Evolutionary conservation across 495 filamentous ascomycete species (phyloP).

Genomic region (Thermochaetoides thermophila): DNA sequence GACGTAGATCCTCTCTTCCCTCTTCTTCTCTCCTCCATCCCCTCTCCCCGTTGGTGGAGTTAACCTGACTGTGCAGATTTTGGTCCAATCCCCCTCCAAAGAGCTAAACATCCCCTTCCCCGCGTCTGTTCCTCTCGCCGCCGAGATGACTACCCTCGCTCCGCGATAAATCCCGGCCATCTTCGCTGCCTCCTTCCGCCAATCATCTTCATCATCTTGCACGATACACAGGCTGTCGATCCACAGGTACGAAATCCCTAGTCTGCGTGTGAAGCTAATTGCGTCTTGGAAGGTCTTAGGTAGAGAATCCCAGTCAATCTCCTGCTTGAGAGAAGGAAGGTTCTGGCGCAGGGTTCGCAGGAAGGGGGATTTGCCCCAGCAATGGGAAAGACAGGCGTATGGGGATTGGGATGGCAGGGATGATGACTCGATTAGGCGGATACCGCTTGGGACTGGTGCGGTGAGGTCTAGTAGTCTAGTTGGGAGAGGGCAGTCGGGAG

Average conservation of each 20-base stretch:
- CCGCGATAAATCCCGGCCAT: conserved; percentile 7
- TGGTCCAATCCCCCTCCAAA: background rate
- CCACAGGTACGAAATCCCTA: conserved; percentile 24
- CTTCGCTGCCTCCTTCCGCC: conserved; percentile 5
- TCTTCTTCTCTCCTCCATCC: too few relatives aligned
- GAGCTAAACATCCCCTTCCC: conserved; percentile 2
- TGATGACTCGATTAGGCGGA: conserved; percentile 5
- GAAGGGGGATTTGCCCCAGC: conserved; percentile 3
- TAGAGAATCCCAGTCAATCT: conserved; percentile 1
- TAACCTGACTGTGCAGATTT: too few relatives aligned
- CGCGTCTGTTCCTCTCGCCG: background rate
- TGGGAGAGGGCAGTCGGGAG: background rate
- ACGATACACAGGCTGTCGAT: conserved; percentile 24
- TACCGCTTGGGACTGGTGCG: background rate
- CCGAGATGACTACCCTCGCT: conserved; percentile 7
- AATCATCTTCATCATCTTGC: conserved; percentile 16
- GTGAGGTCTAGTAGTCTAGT: conserved; percentile 1
- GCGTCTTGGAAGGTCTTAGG: conserved; percentile 16
- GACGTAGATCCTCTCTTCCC: background rate
- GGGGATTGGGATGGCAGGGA: background rate
- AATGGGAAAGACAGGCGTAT: conserved; percentile 3
- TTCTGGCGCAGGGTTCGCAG: conserved; percentile 1
- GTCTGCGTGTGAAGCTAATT: conserved; percentile 7
- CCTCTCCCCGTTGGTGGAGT: too few relatives aligned
- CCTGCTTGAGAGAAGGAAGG: background rate